Base-by-base conservation (phyloP, 345 rosid genomes). In the Nephelium lappaceum region DNA sequence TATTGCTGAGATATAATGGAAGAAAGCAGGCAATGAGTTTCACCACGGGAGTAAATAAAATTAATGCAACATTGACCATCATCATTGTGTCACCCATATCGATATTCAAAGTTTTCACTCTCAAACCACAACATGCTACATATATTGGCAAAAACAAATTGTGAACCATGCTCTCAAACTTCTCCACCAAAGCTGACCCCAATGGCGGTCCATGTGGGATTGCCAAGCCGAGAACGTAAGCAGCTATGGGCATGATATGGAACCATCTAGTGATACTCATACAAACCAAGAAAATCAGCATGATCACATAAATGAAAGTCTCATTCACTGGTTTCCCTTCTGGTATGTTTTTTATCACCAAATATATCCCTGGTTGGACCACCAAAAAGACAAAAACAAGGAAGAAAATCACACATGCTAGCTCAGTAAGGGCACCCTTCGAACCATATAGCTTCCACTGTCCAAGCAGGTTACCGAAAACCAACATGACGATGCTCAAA, bases 1-100 rank as follows among this genome's bases (percentile, higher is more conserved):
- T 84, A 21, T 79, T 71, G 80, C 71, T 83, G 71, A 41, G 77
- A 71, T 85, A 79, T 3, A 87, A 73, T 47, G 88, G 91, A 39
- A 85, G 6, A n/a, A 87, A 82, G 8, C 78, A 68, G 0, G 81
- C 78, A 14, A 83, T 43, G 6, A 86, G 77, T 31, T 89, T 90
- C 68, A 74, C 83, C 0, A 82, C 23, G 10, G 83, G 76, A n/a
- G 83, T 42, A 8, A 78, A 11, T 36, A 76, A 7, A n/a, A 75
- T 42, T 25, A 80, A 11, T 38, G 60, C 1, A 16, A 73, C 24
- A 36, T 57, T 51, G 12, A 31, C 58, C 2, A 5, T 64, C 39
- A 23, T 0, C 5, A 0, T 4, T 8, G 8, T 2, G 8, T 23
- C 3, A 38, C 67, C 45, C 6, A 60, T 18, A 8, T 8, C 14